Base-by-base conservation (phyloP, 2,329 filamentous ascomycete species). In the Fusarium sacchari region DNA sequence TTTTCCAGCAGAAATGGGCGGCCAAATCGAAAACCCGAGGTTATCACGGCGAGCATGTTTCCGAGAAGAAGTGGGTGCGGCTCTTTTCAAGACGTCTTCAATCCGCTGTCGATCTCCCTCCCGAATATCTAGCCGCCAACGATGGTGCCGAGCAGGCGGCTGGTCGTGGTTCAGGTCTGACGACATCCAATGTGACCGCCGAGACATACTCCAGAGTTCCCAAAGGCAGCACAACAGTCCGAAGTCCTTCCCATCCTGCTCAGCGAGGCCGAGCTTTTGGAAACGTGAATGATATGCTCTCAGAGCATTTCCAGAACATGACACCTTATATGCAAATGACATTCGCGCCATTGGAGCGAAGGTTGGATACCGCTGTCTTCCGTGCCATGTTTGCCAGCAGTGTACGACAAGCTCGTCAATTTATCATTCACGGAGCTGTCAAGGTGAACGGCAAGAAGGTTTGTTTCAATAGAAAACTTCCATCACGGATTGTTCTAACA, bases 1-100 rank as follows among this genome's bases (percentile, higher is more conserved):
- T 96, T 85, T 99, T 97, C 88, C 96, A 98, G 87, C 96, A 98
- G 84, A 99, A 99, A 92, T 99, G 96, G 96, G 83, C 85, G 4
- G 94, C 96, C 79, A 99, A 99, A 84, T 91, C 95, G 28, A 82
- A 91, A 73, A 90, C 94, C 46, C 92, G 96, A 76, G 91, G 89
- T 72, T 99, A 98, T 83, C 96, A 99, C 85, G 96, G 96, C 83
- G 96, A 98, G 81, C 94, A 97, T 80, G 92, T 99, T 76, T 91
- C 92, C 74, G 96, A 99, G 86, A 91, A 93, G 81, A 93, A 96
- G 85, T 99, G 96, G 96, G 89, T 93, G 83, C 93, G 93, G 81
- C 95, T 97, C 89, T 99, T 99, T 86, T 92, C 90, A 76, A 90
- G 93, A 75, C 92, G 92, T 76, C 87, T 97, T 69, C 90, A 92